Evolutionary conservation across 2,329 filamentous ascomycete genomes (phyloP).

Genomic region (Cladosporium sp.): DNA sequence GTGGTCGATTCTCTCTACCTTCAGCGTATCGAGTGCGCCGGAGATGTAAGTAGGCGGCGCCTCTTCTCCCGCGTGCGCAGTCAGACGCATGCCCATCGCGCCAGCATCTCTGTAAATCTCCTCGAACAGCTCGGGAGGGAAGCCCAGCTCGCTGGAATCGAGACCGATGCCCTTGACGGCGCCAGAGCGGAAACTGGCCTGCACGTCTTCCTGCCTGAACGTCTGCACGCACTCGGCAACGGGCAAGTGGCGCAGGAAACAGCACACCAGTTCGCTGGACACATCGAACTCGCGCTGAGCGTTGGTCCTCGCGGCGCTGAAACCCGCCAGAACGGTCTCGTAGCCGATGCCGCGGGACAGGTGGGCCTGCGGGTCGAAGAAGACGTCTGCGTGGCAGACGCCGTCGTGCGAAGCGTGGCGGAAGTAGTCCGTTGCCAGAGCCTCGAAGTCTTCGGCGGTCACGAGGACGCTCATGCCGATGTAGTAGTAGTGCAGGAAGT

Average conservation of each 20-base stretch:
- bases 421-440: slow-evolving; percentile 69
- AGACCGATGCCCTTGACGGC: slow-evolving; percentile 62
- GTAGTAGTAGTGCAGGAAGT: slow-evolving; percentile 77
- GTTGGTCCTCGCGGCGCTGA: slow-evolving; percentile 55
- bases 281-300: slow-evolving; percentile 62
- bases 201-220: slow-evolving; percentile 41
- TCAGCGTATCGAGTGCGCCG: slow-evolving; percentile 58
- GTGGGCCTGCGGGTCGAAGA: slow-evolving; percentile 79
- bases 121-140: slow-evolving; percentile 52
- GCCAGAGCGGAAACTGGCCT: slow-evolving; percentile 45
- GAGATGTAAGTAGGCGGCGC: slow-evolving; percentile 64
- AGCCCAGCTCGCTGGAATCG: slow-evolving; percentile 54
- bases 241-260: slow-evolving; percentile 67
- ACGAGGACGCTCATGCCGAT: slow-evolving; percentile 68
- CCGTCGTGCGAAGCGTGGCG: slow-evolving; percentile 58
- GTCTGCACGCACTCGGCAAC: slow-evolving; percentile 51
- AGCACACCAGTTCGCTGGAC: slow-evolving; percentile 64
- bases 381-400: slow-evolving; percentile 70
- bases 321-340: slow-evolving; percentile 60
- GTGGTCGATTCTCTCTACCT: slow-evolving; percentile 68
- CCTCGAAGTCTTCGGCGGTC: slow-evolving; percentile 64
- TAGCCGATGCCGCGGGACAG: slow-evolving; percentile 60
- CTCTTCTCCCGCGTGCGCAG: slow-evolving; percentile 73
- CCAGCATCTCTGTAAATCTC: slow-evolving; percentile 57
- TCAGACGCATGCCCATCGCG: slow-evolving; percentile 54